Conservation (phyloP, 2,329 filamentous ascomycete genomes). For the Nannizziopsis barbatae region DNA sequence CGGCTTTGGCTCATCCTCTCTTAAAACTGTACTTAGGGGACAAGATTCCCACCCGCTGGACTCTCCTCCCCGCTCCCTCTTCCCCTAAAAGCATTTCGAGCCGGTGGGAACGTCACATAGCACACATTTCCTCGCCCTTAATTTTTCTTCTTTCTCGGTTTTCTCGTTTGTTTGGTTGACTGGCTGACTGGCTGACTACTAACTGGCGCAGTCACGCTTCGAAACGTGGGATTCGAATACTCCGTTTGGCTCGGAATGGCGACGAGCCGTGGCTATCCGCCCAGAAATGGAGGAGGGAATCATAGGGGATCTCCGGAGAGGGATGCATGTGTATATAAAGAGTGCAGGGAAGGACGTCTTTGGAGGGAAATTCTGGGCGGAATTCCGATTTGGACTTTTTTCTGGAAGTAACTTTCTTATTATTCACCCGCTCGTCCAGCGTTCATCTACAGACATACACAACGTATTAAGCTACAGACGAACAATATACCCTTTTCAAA, state of each 20-base stretch:
- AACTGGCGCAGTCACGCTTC: no score
- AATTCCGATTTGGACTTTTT: no score
- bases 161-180: background rate
- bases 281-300: background rate
- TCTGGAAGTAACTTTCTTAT: no score
- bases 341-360: no score
- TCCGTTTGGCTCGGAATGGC: background rate
- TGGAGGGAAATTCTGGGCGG: no score
- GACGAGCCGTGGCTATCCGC: conserved; percentile 7
- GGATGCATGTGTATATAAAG: background rate
- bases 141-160: background rate
- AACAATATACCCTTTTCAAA: no score
- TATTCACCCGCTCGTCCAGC: no score
- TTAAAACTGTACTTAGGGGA: conserved; percentile 42
- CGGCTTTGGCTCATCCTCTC: conserved; percentile 21
- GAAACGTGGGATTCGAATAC: background rate
- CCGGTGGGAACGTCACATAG: conserved; percentile 22
- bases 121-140: conserved; percentile 4
- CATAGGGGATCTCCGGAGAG: background rate
- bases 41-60: conserved; percentile 16
- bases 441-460: no score
- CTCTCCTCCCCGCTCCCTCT: conserved; percentile 14
- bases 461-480: no score
- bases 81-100: conserved; percentile 40
- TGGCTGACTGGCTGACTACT: no score